Evolutionary conservation across 352 stramenopile genomes (phyloP).

Genomic region (Phytophthora pini): DNA sequence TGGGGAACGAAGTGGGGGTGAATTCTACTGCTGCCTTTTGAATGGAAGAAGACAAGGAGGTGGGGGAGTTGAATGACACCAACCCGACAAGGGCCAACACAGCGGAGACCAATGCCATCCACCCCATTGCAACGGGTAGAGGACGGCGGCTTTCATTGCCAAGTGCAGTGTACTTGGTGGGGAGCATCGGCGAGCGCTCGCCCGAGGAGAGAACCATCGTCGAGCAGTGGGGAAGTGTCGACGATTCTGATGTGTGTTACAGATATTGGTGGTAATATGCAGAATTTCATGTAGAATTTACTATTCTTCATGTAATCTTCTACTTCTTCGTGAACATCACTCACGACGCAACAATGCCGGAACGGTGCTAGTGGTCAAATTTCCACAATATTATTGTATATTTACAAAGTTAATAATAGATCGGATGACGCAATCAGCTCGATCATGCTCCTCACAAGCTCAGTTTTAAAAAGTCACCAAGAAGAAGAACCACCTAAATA

Average conservation of each 20-base stretch:
- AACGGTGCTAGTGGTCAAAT: conserved; percentile 1
- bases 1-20: conserved; percentile 23
- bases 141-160: conserved; percentile 10
- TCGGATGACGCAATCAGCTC: not conserved
- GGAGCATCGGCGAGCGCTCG: conserved; percentile 40
- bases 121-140: conserved; percentile 34
- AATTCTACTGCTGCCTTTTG: conserved; percentile 3
- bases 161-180: conserved; percentile 6
- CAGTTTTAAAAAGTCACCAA: conserved; percentile 1
- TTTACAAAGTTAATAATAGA: not conserved
- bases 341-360: not conserved
- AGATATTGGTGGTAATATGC: no score
- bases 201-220: conserved; percentile 12
- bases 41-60: not conserved
- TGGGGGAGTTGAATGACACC: conserved; percentile 1
- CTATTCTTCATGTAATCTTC: not conserved
- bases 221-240: not conserved
- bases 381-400: not conserved
- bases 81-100: conserved; percentile 15
- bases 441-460: not conserved
- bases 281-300: not conserved
- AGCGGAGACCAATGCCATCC: conserved; percentile 28
- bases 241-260: conserved; percentile 14
- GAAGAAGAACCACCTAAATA: not conserved
- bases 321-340: not conserved